Evolutionary conservation across 2,329 filamentous ascomycete genomes (phyloP).

Genomic region (Diaporthe amygdali): DNA sequence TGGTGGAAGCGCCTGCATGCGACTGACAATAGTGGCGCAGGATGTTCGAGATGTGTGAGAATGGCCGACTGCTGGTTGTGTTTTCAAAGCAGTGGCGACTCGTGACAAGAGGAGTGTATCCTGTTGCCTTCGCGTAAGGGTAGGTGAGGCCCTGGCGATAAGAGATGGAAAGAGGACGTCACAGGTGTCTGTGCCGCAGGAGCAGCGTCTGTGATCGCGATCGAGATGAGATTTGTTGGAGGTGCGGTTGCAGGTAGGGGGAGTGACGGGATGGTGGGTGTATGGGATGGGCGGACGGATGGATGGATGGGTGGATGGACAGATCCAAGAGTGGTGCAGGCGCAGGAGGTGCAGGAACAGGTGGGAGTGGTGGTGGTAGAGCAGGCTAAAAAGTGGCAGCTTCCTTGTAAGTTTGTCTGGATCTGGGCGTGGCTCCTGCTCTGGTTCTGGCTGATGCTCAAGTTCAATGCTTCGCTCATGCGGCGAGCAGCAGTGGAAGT

Average conservation of each 20-base stretch:
- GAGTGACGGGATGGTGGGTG: constrained; percentile 9
- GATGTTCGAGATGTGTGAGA: neutral
- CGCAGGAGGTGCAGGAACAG: constrained; percentile 7
- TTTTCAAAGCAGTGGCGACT: constrained; percentile 10
- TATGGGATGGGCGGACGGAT: neutral
- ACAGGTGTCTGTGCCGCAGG: constrained; percentile 12
- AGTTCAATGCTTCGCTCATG: neutral
- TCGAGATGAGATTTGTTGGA: constrained; percentile 11
- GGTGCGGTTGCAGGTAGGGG: constrained; percentile 6
- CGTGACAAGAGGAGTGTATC: neutral
- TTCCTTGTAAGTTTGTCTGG: constrained; percentile 15
- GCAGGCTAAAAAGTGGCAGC: constrained; percentile 19
- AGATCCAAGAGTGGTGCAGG: constrained; percentile 7
- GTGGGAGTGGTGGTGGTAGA: constrained; percentile 7
- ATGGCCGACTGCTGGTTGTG: neutral
- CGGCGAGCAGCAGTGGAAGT: constrained; percentile 18
- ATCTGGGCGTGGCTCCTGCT: neutral
- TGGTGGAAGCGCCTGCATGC: constrained; percentile 15
- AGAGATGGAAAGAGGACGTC: neutral
- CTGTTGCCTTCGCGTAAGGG: neutral
- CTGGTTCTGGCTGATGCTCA: neutral
- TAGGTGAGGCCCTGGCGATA: neutral
- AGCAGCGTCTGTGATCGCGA: constrained; percentile 8
- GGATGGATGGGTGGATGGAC: neutral
- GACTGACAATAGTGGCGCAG: neutral